Evolutionary conservation across 257 asterid species (phyloP).

Genomic region (Nicotiana sylvestris): DNA sequence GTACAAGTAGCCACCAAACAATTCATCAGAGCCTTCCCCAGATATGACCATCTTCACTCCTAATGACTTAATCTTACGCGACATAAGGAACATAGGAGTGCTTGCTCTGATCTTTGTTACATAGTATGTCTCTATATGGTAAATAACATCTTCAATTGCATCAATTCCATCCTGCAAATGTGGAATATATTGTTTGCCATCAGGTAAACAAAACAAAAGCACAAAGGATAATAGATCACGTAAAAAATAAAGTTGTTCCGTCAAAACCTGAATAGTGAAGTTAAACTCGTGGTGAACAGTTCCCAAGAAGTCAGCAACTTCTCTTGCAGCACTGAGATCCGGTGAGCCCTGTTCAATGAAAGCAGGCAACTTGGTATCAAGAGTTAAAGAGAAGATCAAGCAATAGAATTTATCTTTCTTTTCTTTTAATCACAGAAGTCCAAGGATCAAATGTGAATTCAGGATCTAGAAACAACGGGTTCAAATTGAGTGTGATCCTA

Average conservation of each 20-base stretch:
- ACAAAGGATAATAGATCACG: too few relatives aligned
- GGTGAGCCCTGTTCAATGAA: constrained; percentile 66
- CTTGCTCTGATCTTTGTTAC: constrained; percentile 90
- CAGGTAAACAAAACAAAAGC: neutral
- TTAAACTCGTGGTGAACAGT: constrained; percentile 91
- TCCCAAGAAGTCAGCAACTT: constrained; percentile 89
- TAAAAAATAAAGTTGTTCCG: neutral
- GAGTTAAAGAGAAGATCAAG: neutral
- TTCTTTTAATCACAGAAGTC: too few relatives aligned
- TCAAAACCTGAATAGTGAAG: constrained; percentile 75
- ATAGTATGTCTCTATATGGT: constrained; percentile 61
- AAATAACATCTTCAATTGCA: constrained; percentile 91
- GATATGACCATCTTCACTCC: constrained; percentile 95
- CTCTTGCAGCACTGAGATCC: constrained; percentile 81
- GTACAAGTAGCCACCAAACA: constrained; percentile 70
- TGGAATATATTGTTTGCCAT: neutral
- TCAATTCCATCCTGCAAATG: constrained; percentile 77
- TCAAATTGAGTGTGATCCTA: too few relatives aligned
- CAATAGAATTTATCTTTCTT: too few relatives aligned
- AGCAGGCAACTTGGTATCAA: neutral
- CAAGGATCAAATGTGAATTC: too few relatives aligned
- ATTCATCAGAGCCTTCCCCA: constrained; percentile 94
- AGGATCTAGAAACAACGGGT: too few relatives aligned
- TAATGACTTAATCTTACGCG: constrained; percentile 85
- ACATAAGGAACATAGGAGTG: constrained; percentile 95